Evolutionary conservation across 1,284 basidiomycete species (phyloP), one percentile per base, ranked within the genome.

Genomic region (Fomes fomentarius): DNA sequence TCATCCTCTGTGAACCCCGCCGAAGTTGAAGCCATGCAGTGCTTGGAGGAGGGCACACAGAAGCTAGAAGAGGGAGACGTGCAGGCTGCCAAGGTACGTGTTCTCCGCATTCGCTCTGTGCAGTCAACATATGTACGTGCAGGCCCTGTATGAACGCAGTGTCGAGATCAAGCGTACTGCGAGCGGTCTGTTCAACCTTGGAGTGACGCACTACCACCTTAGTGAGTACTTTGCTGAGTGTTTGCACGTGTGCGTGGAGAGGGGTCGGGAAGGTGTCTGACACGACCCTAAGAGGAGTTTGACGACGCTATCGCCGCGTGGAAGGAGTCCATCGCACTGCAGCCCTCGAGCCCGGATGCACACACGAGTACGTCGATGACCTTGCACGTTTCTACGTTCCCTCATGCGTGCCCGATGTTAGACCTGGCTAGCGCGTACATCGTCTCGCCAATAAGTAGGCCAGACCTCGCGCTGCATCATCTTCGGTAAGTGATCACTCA

Each of bases 381-480:
- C 45, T 48, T 47, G 42, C 52, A 45, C 42, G 50, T 47, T 22
- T 44, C 40, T 42, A 54, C 38, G 62, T 12, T 44, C 28, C 40
- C 42, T 50, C 43, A 22, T 47, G 30, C 21, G 48, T 52, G 15
- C 24, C 25, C 24, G 11, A 40, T 53, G 26, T 34, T 65, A 95
- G 93, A 96, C 76, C 78, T 98, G 37, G 95, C 95, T 38, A 95
- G 91, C 64, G 95, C 95, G 58, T 97, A 97, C 74, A 92, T 97
- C 66, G 86, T 96, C 67, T 91, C 91, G 47, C 82, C 85, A 69
- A 85, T 91, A 47, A 83, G 91, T 53, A 82, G 93, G 66, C 91
- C 95, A 50, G 94, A 96, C 75, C 82, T 96, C 58, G 95, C 95
- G 30, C 79, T 96, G 61, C 87, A 92, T 70, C 93, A 96, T 75